phyloP scores from a whole-genome alignment of 139 green algal species.

The Closterium sp. region DNA sequence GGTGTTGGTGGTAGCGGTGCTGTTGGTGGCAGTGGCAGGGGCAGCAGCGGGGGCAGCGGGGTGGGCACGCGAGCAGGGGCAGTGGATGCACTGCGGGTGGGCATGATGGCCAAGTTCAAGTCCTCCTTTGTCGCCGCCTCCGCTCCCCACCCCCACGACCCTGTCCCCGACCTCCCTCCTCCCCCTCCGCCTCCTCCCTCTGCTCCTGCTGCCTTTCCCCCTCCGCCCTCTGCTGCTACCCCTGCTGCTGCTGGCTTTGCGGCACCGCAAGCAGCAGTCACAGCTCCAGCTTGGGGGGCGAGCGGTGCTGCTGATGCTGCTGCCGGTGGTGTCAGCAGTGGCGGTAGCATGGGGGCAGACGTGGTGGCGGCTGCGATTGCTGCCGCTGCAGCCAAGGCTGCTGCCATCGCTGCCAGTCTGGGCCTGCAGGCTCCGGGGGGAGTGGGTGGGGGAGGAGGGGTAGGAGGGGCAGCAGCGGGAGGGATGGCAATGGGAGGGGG shows the following conservation, averaged over 20 bases:
- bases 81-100: slow-evolving; percentile 2
- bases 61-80: not conserved
- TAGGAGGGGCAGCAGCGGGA: not conserved
- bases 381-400: not conserved
- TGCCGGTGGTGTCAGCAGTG: not conserved
- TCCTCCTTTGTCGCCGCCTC: slow-evolving; percentile 41
- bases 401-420: not conserved
- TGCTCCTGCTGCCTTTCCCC: not conserved
- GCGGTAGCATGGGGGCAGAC: not conserved
- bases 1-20: not conserved
- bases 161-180: not conserved
- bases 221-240: not conserved
- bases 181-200: not conserved
- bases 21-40: not conserved
- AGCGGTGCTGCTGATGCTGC: not conserved
- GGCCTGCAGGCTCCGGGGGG: not conserved
- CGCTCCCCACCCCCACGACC: slow-evolving; percentile 3
- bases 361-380: not conserved
- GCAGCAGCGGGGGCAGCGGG: not conserved
- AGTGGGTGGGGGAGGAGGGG: not conserved
- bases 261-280: not conserved
- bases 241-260: not conserved
- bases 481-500: not conserved
- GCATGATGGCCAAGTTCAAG: slow-evolving; percentile 37
- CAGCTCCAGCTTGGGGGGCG: not conserved